Base-by-base conservation (phyloP, 352 stramenopile genomes). In the Pythium monospermum region DNA sequence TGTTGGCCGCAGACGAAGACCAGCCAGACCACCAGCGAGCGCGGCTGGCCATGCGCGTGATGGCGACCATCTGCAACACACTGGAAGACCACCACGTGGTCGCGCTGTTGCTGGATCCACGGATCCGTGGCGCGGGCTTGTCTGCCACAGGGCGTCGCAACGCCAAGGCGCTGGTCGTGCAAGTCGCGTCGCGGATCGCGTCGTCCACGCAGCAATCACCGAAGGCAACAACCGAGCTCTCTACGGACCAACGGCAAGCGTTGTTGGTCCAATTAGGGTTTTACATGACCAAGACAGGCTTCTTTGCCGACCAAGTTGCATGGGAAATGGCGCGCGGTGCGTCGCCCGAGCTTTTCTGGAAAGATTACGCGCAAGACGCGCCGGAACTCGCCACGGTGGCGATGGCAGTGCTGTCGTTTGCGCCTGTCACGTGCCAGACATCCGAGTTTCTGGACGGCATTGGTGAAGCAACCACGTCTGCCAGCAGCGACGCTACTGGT, bases 321-420 rank as follows among this genome's bases (percentile, higher is more conserved):
- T 84, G 73, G 73, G 70, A 82, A 53, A 76, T 82, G 70, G 76
- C 56, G 35, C 49, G 39, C 1, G 70, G 66, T 19, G 31, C 59
- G 8, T n/a, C 43, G 18, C 65, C 73, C 18, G 59, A 66, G 36
- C 31, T 55, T 3, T 84, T 84, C 38, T 84, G 73, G 73, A 57
- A 64, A 4, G 70, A 84, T 47, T 81, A 76, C 43, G 57, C 53
- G 2, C 51, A 74, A 13, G 73, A 84, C 46, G 59, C 73, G 12
- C 56, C 53, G 1, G 60, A 83, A 22, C 68, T 83, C n/a, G 33
- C 66, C 26, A 35, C 41, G 19, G 57, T 79, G n/a, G 71, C 69
- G 32, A 56, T 46, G 16, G 49, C 59, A 4, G 58, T 76, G 28
- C 47, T 75, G 7, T 59, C 68, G 5, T 60, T 73, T 23, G 39